Percentiles rank a stretch among this genome's conserved stretches.
phyloP scores from a whole-genome alignment of 139 green algal genomes.

The Parachlorella kessleri region DNA sequence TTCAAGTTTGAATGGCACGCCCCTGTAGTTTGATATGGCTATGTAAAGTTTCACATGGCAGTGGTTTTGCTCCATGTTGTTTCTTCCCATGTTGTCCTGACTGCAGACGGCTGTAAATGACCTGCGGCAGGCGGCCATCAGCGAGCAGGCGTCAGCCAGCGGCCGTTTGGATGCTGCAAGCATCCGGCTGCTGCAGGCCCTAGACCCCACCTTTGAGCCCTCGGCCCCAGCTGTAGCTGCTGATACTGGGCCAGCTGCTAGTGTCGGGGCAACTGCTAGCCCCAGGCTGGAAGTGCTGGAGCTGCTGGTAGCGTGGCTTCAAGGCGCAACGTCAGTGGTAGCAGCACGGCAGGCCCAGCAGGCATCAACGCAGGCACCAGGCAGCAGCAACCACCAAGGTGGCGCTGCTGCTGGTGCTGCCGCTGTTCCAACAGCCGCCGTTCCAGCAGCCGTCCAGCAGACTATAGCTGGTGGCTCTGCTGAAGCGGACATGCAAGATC shows the following conservation, averaged over 20 bases:
- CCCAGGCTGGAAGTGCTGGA: slow-evolving; percentile 22
- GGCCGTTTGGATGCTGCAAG: slow-evolving; percentile 10
- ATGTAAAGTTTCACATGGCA: too few species aligned
- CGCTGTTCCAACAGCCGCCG: too few species aligned
- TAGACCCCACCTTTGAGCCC: slow-evolving; percentile 5
- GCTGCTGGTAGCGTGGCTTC: not conserved
- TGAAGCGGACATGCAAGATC: slow-evolving; percentile 7
- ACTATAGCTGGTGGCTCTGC: too few species aligned
- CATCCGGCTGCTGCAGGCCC: not conserved
- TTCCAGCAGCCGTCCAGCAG: too few species aligned
- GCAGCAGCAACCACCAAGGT: not conserved
- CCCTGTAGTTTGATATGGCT: too few species aligned
- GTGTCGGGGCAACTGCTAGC: not conserved
- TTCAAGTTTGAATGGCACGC: too few species aligned
- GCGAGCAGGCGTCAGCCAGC: not conserved
- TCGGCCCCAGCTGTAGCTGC: not conserved
- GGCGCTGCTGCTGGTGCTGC: too few species aligned
- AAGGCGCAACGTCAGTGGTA: not conserved
- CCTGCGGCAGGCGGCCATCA: not conserved
- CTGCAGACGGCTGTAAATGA: not conserved
- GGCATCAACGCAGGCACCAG: not conserved
- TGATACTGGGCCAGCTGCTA: not conserved
- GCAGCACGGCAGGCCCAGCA: not conserved
- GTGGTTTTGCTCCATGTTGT: too few species aligned
- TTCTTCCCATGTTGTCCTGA: too few species aligned